Evolutionary conservation across 1,284 basidiomycete species (phyloP), one percentile per base, ranked within the genome.

Genomic region (Ustilago shanxiensis): DNA sequence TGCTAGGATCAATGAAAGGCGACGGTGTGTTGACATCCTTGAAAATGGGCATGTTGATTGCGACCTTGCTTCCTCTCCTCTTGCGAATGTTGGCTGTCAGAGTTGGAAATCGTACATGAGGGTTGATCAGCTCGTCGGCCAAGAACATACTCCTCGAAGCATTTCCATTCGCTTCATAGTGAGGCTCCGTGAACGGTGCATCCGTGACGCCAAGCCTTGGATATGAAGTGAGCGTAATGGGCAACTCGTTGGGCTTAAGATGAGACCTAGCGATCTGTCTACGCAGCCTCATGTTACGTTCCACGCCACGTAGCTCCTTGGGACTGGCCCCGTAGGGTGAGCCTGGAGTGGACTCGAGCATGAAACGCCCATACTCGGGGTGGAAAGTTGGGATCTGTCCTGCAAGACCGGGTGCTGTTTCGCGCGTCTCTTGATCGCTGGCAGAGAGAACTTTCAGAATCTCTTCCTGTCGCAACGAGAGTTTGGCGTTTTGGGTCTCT

Each of bases 321-420:
- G 96, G 90, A 26, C 90, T 92, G 18, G 93, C 94, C 7, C 93
- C 93, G 87, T 98, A 99, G 1, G 97, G 97, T 47, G 90, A 90
- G 2, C 97, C 97, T 0, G 97, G 97, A 0, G 96, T 99, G 8
- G 94, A 95, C 87, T 99, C 97, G 64, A 99, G 89, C 97, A 99
- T 99, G 88, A 94, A 99, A 45, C 95, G 91, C 55, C 96, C 97
- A 88, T 96, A 99, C 87, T 99, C 97, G 16, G 96, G 96, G 86
- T 99, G 97, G 86, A 97, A 99, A n/a, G 92, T 93, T 3, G 95
- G 95, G 28, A 95, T 72, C 56, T 80, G 89, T 31, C 89, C 89
- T 67, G 88, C 88, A 70, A 91, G 90, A 31, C 89, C 89, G 59
- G 89, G 88, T 31, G 60, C 72, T 11, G 85, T 84, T 55, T 93